A percentile compares a stretch with the other conserved stretches of the same genome.
Evolutionary conservation across 768 basidiomycete species (phyloP).

Genomic region (Mycena rebaudengoi): DNA sequence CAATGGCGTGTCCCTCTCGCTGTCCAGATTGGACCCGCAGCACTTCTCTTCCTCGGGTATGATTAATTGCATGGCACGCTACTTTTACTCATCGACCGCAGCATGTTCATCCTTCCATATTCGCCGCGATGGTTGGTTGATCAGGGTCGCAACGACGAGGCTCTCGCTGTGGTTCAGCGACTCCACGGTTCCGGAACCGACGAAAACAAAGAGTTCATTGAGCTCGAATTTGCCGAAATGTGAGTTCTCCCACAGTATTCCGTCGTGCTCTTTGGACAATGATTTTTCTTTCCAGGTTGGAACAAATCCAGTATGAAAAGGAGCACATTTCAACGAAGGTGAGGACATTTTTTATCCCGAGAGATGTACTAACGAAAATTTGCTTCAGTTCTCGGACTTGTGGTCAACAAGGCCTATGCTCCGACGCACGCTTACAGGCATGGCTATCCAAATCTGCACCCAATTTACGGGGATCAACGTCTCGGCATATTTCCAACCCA

Average conservation of each 20-base stretch:
- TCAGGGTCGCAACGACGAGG: slow-evolving; percentile 52
- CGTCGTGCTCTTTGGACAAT: slow-evolving; percentile 44
- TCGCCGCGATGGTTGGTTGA: slow-evolving; percentile 65
- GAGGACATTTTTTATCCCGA: background rate
- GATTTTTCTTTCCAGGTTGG: slow-evolving; percentile 47
- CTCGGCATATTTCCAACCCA: slow-evolving; percentile 51
- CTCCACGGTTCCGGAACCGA: slow-evolving; percentile 63
- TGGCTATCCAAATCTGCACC: slow-evolving; percentile 63
- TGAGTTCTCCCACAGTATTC: slow-evolving; percentile 54
- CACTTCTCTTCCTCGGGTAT: slow-evolving; percentile 54
- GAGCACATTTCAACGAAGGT: slow-evolving; percentile 55
- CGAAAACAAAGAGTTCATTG: slow-evolving; percentile 51
- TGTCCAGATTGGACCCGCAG: slow-evolving; percentile 62
- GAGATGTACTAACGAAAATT: background rate
- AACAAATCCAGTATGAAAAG: slow-evolving; percentile 56
- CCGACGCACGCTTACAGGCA: slow-evolving; percentile 58
- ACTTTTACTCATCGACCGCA: slow-evolving; percentile 1
- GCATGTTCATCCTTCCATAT: slow-evolving; percentile 57
- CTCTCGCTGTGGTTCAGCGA: slow-evolving; percentile 59
- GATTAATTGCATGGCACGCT: background rate
- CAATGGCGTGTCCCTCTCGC: slow-evolving; percentile 67
- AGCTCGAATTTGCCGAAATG: slow-evolving; percentile 61
- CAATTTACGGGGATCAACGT: slow-evolving; percentile 66
- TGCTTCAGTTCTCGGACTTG: slow-evolving; percentile 46
- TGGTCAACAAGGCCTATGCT: slow-evolving; percentile 55